Evolutionary conservation across 2,329 filamentous ascomycete genomes (phyloP).

Genomic region (Fusarium buxicola): DNA sequence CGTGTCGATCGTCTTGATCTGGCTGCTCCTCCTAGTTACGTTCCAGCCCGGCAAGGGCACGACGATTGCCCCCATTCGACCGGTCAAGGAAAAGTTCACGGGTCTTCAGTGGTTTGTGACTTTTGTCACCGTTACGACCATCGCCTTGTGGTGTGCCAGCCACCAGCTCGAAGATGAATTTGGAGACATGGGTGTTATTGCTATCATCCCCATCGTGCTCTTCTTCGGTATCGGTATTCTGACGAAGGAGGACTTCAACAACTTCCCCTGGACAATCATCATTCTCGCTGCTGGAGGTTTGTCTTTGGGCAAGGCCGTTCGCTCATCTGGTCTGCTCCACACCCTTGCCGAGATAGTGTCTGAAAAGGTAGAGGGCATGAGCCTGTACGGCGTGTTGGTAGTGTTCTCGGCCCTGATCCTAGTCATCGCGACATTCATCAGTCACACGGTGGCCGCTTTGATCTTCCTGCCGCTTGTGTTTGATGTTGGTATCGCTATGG

Average conservation of each 20-base stretch:
- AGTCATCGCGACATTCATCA: constrained; percentile 97
- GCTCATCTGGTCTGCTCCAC: constrained; percentile 89
- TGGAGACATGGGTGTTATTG: constrained; percentile 98
- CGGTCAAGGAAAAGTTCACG: constrained; percentile 88
- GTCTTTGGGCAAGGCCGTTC: constrained; percentile 92
- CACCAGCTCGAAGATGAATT: constrained; percentile 90
- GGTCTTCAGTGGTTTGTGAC: constrained; percentile 95
- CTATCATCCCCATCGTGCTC: constrained; percentile 92
- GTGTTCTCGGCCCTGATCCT: constrained; percentile 88
- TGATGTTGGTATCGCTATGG: constrained; percentile 86
- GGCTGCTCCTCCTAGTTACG: constrained; percentile 84
- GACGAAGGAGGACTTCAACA: constrained; percentile 99
- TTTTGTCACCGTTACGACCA: constrained; percentile 83
- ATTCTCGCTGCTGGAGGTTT: constrained; percentile 95
- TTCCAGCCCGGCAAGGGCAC: constrained; percentile 89
- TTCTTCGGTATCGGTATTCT: constrained; percentile 98
- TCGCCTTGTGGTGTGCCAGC: constrained; percentile 90
- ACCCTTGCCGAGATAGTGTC: constrained; percentile 87
- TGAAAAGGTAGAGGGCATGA: constrained; percentile 77
- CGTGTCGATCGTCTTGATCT: constrained; percentile 88
- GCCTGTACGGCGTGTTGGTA: constrained; percentile 85
- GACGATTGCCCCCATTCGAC: constrained; percentile 89
- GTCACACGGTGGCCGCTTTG: constrained; percentile 93
- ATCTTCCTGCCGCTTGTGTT: constrained; percentile 93
- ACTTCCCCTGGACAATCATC: constrained; percentile 99